These are phyloP conservation scores for Chlorella variabilis DNA, from an alignment of 163 green algal genomes.

Conservation along the genomic window DNA sequence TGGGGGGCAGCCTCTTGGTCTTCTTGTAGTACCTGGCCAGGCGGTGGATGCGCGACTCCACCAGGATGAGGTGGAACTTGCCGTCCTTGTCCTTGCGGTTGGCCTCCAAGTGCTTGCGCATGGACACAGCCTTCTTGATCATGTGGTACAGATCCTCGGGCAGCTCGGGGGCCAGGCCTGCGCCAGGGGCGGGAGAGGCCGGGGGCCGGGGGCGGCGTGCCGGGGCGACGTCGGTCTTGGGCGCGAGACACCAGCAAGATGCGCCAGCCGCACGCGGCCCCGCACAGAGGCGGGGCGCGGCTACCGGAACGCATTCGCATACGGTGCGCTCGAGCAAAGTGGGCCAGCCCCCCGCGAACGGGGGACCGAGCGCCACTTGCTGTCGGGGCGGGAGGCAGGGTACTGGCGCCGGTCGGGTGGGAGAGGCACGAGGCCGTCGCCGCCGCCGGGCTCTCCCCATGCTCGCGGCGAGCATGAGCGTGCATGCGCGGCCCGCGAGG, in stretches of 20 bases:
- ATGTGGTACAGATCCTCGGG: slow-evolving; percentile 99
- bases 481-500: background rate
- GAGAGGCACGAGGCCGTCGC: background rate
- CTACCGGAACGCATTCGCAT: slow-evolving; percentile 38
- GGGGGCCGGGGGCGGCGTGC: background rate
- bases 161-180: slow-evolving; percentile 94
- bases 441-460: background rate
- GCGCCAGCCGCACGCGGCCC: slow-evolving; percentile 33
- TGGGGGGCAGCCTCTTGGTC: slow-evolving; percentile 95
- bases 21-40: slow-evolving; percentile 99
- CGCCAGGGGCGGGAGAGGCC: background rate
- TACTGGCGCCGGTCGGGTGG: background rate
- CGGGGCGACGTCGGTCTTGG: slow-evolving; percentile 4
- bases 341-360: slow-evolving; percentile 33
- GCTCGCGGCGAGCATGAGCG: background rate
- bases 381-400: slow-evolving; percentile 1
- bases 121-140: slow-evolving; percentile 99
- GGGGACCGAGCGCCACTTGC: slow-evolving; percentile 38
- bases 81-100: slow-evolving; percentile 98
- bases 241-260: slow-evolving; percentile 48
- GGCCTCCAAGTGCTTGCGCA: slow-evolving; percentile 99
- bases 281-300: background rate
- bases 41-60: slow-evolving; percentile 98
- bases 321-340: slow-evolving; percentile 47
- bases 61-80: slow-evolving; percentile 99